Evolutionary conservation across 805 yeast species (phyloP).

Genomic region (Vanderwaltozyma polyspora): DNA sequence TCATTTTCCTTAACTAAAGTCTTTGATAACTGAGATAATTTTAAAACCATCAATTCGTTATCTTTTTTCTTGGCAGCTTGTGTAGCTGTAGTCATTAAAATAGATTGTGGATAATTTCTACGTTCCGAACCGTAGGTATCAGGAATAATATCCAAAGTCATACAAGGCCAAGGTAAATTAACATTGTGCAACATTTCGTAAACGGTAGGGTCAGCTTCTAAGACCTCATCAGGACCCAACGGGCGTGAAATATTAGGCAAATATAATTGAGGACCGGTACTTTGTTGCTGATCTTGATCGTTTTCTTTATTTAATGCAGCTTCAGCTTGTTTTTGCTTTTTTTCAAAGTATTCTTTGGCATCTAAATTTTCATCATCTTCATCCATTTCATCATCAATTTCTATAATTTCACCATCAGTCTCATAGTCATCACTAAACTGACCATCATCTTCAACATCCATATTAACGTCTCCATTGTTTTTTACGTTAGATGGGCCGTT

Average conservation of each 20-base stretch:
- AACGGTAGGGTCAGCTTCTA: constrained; percentile 93
- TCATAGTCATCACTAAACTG: constrained; percentile 86
- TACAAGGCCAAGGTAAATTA: constrained; percentile 93
- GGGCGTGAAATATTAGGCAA: constrained; percentile 85
- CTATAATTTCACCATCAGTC: constrained; percentile 82
- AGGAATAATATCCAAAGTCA: constrained; percentile 81
- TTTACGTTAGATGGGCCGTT: constrained; percentile 16
- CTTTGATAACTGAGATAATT: constrained; percentile 68
- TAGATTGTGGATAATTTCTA: constrained; percentile 77
- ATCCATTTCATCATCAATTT: constrained; percentile 55
- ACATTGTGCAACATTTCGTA: constrained; percentile 94
- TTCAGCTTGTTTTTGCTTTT: constrained; percentile 28
- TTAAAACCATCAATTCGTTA: constrained; percentile 78
- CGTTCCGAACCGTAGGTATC: constrained; percentile 82
- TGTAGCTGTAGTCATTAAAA: constrained; percentile 82
- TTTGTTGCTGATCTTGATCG: constrained; percentile 15
- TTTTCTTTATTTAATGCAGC: constrained; percentile 30
- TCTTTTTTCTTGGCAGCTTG: constrained; percentile 84
- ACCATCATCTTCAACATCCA: constrained; percentile 84
- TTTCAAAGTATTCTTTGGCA: constrained; percentile 28
- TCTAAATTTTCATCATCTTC: constrained; percentile 29
- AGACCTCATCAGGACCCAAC: constrained; percentile 87
- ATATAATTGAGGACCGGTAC: constrained; percentile 43
- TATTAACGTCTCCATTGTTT: constrained; percentile 37
- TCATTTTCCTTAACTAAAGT: constrained; percentile 79